Evolutionary conservation across 495 filamentous ascomycete genomes (phyloP).

Genomic region (Aspergillus homomorphus): DNA sequence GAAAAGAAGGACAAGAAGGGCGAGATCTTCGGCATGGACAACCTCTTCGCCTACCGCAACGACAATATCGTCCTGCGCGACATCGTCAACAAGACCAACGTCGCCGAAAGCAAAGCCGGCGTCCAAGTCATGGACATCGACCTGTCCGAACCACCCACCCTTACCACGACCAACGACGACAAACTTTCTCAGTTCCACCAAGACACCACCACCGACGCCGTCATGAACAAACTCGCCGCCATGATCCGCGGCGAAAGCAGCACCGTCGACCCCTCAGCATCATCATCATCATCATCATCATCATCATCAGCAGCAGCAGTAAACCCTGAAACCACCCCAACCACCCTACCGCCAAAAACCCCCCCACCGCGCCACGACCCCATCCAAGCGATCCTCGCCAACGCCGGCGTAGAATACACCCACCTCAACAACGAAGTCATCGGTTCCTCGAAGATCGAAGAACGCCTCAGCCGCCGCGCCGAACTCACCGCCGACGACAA

Average conservation of each 20-base stretch:
- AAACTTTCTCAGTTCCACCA: too few species aligned
- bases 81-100: conserved; percentile 96
- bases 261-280: too few species aligned
- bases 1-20: conserved; percentile 77
- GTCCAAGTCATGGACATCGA: conserved; percentile 76
- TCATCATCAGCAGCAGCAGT: conserved; percentile 23
- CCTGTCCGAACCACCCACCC: too few species aligned
- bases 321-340: too few species aligned
- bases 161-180: too few species aligned
- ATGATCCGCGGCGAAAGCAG: conserved; percentile 58
- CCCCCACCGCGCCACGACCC: conserved; percentile 60
- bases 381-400: conserved; percentile 82
- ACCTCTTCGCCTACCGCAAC: conserved; percentile 80
- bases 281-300: neutral
- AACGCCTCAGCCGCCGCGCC: conserved; percentile 70
- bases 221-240: conserved; percentile 74
- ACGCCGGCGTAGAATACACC: conserved; percentile 89
- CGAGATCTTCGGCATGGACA: conserved; percentile 88
- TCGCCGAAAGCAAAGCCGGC: conserved; percentile 86
- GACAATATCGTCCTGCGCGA: conserved; percentile 80
- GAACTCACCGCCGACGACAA: conserved; percentile 59
- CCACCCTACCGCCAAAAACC: neutral
- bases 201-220: conserved; percentile 55
- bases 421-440: conserved; percentile 97
- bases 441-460: conserved; percentile 82